Conservation (phyloP, 2,329 filamentous ascomycete species). For the Trematosphaeria pertusa region DNA sequence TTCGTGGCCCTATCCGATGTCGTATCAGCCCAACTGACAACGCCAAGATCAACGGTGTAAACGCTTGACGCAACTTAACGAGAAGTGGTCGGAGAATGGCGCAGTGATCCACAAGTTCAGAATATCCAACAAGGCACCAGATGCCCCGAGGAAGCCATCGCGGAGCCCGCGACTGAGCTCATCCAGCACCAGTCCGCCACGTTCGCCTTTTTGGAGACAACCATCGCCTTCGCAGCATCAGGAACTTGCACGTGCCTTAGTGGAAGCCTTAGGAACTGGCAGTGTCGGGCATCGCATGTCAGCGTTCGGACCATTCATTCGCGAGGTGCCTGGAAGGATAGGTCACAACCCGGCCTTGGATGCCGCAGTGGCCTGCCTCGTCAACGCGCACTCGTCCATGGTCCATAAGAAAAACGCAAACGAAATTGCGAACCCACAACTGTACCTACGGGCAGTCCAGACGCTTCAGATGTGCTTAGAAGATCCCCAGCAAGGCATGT, state of each 20-base stretch:
- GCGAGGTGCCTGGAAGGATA: constrained; percentile 37
- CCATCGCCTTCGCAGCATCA: constrained; percentile 37
- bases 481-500: constrained; percentile 36
- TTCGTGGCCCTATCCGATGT: background rate
- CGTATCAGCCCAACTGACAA: background rate
- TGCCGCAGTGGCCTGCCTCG: constrained; percentile 38
- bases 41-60: constrained; percentile 20
- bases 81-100: constrained; percentile 34
- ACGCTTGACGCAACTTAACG: constrained; percentile 31
- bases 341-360: constrained; percentile 42
- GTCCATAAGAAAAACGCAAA: constrained; percentile 28
- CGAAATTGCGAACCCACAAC: constrained; percentile 33
- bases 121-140: constrained; percentile 22
- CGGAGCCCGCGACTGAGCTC: constrained; percentile 11
- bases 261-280: constrained; percentile 33
- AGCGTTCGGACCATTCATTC: constrained; percentile 41
- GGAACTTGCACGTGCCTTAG: constrained; percentile 35
- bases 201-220: constrained; percentile 21
- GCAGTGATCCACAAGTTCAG: constrained; percentile 37
- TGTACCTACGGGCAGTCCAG: constrained; percentile 42
- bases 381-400: constrained; percentile 35
- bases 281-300: constrained; percentile 38
- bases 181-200: constrained; percentile 19
- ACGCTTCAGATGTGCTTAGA: constrained; percentile 36
- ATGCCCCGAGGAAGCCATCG: constrained; percentile 12